These are phyloP conservation scores for Sindora glabra DNA, from an alignment of 306 rosid genomes.

Conservation along the genomic window DNA sequence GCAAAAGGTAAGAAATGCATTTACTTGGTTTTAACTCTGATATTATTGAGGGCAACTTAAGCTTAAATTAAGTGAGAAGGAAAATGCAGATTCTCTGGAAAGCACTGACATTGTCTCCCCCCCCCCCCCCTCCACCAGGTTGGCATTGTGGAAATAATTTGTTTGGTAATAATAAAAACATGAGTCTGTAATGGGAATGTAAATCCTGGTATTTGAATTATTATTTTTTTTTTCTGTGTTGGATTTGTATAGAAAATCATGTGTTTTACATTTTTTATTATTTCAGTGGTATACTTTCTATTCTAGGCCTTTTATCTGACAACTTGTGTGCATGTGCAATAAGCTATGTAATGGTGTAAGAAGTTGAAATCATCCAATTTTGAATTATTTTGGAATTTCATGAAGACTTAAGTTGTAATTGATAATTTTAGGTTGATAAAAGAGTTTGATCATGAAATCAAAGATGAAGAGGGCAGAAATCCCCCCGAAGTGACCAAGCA, in stretches of 20 bases:
- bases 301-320: background rate
- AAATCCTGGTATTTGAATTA: constrained; percentile 3
- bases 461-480: constrained; percentile 82
- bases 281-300: constrained; percentile 2
- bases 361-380: background rate
- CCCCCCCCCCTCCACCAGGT: background rate
- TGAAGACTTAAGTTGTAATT: constrained; percentile 6
- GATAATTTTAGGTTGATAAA: constrained; percentile 62
- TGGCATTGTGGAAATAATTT: background rate
- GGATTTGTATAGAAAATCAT: background rate
- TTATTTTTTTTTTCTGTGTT: background rate
- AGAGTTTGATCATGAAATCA: constrained; percentile 90
- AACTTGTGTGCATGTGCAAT: too few species aligned
- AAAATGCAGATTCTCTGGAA: constrained; percentile 11
- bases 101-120: background rate
- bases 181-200: background rate
- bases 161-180: background rate
- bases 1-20: constrained; percentile 56
- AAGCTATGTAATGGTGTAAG: background rate
- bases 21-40: background rate
- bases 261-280: background rate
- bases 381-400: constrained; percentile 3
- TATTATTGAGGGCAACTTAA: background rate
- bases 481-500: constrained; percentile 87
- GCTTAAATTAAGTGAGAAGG: constrained; percentile 5